phyloP scores from a whole-genome alignment of 2,329 filamentous ascomycete genomes.

The Parasarocladium wereldwijsianum region DNA sequence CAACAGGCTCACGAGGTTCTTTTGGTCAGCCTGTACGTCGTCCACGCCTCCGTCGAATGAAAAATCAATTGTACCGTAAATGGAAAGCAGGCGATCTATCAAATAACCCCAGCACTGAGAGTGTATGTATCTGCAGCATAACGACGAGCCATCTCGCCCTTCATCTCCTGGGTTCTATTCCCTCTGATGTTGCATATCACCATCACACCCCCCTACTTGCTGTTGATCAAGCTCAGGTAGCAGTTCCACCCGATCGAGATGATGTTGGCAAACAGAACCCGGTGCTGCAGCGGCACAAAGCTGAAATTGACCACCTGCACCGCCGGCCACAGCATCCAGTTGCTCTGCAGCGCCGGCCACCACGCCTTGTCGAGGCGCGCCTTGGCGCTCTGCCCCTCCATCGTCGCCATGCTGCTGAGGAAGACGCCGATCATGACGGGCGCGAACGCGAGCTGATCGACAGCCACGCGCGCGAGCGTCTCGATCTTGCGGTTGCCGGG shows the following conservation, averaged over 20 bases:
- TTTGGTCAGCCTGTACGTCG: too few species aligned
- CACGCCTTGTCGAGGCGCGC: conserved; percentile 65
- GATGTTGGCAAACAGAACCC: conserved; percentile 76
- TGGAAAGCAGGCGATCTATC: too few species aligned
- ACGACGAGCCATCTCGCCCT: too few species aligned
- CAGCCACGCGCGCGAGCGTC: conserved; percentile 61
- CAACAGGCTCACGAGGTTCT: too few species aligned
- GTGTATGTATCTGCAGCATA: too few species aligned
- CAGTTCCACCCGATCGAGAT: conserved; percentile 56
- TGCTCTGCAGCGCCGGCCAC: conserved; percentile 57
- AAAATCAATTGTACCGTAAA: too few species aligned
- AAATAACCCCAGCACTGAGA: too few species aligned
- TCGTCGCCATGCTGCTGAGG: conserved; percentile 67
- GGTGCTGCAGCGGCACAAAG: conserved; percentile 67
- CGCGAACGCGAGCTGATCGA: conserved; percentile 73
- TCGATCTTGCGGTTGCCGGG: conserved; percentile 52
- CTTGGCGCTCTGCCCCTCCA: conserved; percentile 48
- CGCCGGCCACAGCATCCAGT: conserved; percentile 77
- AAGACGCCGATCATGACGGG: conserved; percentile 73
- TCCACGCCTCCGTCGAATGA: too few species aligned
- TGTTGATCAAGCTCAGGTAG: conserved; percentile 48
- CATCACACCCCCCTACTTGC: conserved; percentile 15
- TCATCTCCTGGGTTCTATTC: too few species aligned
- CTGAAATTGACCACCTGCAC: conserved; percentile 83
- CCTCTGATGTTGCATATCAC: too few species aligned